Evolutionary conservation across 1,139 yeast genomes (phyloP).

Genomic region (Taphrina wiesneri): DNA sequence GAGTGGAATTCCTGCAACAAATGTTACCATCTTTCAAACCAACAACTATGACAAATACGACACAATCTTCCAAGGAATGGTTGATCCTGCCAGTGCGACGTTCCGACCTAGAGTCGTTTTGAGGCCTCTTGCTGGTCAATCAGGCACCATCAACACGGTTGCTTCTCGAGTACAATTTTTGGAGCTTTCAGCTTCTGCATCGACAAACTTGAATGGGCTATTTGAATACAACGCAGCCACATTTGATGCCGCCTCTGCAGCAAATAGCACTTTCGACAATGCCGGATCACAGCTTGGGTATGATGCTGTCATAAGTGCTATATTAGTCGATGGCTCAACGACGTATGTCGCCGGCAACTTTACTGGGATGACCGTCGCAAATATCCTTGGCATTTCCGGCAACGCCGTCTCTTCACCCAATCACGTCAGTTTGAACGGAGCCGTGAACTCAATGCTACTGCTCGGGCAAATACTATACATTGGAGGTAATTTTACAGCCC

Average conservation of each 20-base stretch:
- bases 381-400: conserved; percentile 44
- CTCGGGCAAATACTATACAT: conserved; percentile 45
- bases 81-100: conserved; percentile 53
- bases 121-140: conserved; percentile 47
- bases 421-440: conserved; percentile 50
- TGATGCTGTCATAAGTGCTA: conserved; percentile 50
- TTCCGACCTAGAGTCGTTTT: conserved; percentile 54
- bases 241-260: conserved; percentile 54
- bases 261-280: conserved; percentile 65
- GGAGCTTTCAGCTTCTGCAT: conserved; percentile 46
- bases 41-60: conserved; percentile 81
- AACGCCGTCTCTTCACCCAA: conserved; percentile 41
- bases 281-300: conserved; percentile 55
- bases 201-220: conserved; percentile 61
- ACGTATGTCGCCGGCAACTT: conserved; percentile 39
- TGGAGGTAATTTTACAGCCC: conserved; percentile 49
- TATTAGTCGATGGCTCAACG: conserved; percentile 33
- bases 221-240: conserved; percentile 79
- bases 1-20: conserved; percentile 48
- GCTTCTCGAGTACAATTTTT: conserved; percentile 69
- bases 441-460: conserved; percentile 44
- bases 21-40: conserved; percentile 66
- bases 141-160: conserved; percentile 56
- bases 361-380: conserved; percentile 30
- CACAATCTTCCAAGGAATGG: conserved; percentile 66